A percentile compares a stretch with the other conserved stretches of the same genome.
These are phyloP conservation scores for Metschnikowia dekortorum DNA, from an alignment of 805 yeast genomes.

Conservation along the genomic window DNA sequence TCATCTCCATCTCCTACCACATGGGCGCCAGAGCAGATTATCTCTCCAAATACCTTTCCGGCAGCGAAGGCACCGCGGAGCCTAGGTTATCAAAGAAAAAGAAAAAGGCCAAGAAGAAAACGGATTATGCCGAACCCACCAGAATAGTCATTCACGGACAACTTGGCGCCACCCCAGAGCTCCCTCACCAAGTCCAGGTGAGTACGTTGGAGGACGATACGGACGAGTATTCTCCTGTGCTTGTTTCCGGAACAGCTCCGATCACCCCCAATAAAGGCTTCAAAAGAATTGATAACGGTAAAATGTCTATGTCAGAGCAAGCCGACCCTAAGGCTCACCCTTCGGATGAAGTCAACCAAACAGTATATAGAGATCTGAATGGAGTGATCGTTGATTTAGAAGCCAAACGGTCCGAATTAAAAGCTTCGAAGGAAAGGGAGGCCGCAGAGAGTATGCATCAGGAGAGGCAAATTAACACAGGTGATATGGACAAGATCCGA, in stretches of 20 bases:
- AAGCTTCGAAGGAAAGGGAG: slow-evolving; percentile 10
- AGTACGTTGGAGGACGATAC: slow-evolving; percentile 4
- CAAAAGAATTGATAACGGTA: slow-evolving; percentile 33
- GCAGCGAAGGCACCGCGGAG: slow-evolving; percentile 15
- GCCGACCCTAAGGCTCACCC: slow-evolving; percentile 4
- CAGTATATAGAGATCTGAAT: slow-evolving; percentile 41
- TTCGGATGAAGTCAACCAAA: slow-evolving; percentile 42
- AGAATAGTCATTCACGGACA: slow-evolving; percentile 11
- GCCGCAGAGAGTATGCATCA: slow-evolving; percentile 7
- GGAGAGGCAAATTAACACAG: slow-evolving; percentile 12
- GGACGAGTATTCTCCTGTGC: slow-evolving; percentile 22
- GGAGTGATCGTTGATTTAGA: slow-evolving; percentile 26
- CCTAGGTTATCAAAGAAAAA: slow-evolving; percentile 11
- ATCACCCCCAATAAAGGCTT: slow-evolving; percentile 26
- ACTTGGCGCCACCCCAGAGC: not conserved
- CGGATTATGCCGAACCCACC: not conserved
- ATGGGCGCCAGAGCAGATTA: slow-evolving; percentile 29
- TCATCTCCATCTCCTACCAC: not conserved
- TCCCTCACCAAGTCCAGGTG: not conserved
- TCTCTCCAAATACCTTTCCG: slow-evolving; percentile 26
- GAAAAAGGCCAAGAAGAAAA: slow-evolving; percentile 9
- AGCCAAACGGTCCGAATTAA: slow-evolving; percentile 6
- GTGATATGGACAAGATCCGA: slow-evolving; percentile 10
- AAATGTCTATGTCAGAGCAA: slow-evolving; percentile 4
- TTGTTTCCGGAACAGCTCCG: slow-evolving; percentile 9